Conservation (phyloP, 2,329 filamentous ascomycete genomes). For the Alternaria dauci region DNA sequence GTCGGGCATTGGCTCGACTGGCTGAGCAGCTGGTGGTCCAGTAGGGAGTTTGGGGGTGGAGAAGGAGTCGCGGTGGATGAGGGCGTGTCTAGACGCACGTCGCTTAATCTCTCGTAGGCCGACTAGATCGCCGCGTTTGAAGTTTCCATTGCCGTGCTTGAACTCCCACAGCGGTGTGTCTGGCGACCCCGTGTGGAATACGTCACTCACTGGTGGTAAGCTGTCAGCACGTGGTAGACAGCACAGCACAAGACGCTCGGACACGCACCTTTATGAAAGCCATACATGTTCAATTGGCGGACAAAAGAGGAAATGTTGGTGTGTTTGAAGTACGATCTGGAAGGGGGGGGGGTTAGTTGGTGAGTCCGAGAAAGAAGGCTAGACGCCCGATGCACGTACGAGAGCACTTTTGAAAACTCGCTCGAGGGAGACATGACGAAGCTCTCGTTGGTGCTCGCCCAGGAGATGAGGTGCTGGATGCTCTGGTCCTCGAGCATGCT, state of each 20-base stretch:
- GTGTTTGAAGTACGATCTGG: conserved; percentile 97
- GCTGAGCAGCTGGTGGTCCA: conserved; percentile 81
- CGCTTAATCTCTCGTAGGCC: conserved; percentile 95
- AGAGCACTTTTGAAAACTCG: conserved; percentile 97
- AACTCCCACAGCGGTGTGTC: conserved; percentile 98
- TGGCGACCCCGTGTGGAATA: conserved; percentile 93
- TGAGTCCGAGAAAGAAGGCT: conserved; percentile 33
- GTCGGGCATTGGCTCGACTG: conserved; percentile 83
- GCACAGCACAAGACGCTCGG: conserved; percentile 2
- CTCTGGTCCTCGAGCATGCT: conserved; percentile 96
- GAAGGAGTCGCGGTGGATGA: conserved; percentile 92
- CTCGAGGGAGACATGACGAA: conserved; percentile 98
- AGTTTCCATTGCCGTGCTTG: conserved; percentile 96
- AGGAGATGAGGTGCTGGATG: conserved; percentile 96
- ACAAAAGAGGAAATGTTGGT: conserved; percentile 99
- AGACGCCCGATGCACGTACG: conserved; percentile 68
- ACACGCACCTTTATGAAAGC: conserved; percentile 90
- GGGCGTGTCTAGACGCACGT: conserved; percentile 87
- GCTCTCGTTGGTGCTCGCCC: conserved; percentile 92
- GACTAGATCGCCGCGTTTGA: conserved; percentile 92
- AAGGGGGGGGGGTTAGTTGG: conserved; percentile 30
- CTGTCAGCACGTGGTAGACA: conserved; percentile 9
- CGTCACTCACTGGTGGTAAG: conserved; percentile 80
- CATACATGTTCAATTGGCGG: conserved; percentile 98
- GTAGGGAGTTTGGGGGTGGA: conserved; percentile 73